Evolutionary conservation across 2,329 filamentous ascomycete genomes (phyloP).

Genomic region (Hypomyces perniciosus): DNA sequence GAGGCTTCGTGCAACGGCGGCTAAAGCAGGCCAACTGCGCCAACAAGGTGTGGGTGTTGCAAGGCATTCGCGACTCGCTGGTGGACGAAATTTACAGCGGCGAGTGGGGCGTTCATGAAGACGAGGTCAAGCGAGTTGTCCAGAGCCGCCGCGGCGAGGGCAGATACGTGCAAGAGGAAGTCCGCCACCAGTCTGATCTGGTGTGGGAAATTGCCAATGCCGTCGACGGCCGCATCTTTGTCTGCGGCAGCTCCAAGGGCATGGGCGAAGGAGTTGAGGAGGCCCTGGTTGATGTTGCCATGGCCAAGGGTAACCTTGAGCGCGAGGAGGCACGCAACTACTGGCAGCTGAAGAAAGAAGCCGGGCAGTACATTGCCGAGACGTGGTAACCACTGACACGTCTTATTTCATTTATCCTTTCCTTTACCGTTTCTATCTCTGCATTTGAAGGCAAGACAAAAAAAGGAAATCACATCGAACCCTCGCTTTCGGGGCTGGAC

Average conservation of each 20-base stretch:
- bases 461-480: too few relatives aligned
- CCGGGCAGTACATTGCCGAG: conserved; percentile 91
- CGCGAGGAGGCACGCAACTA: conserved; percentile 77
- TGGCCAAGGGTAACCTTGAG: conserved; percentile 84
- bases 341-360: conserved; percentile 87
- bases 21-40: conserved; percentile 92
- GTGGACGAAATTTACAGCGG: conserved; percentile 95
- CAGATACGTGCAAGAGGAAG: conserved; percentile 94
- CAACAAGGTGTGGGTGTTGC: conserved; percentile 96
- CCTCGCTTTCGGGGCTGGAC: too few relatives aligned
- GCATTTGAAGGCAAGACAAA: background rate
- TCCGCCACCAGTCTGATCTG: conserved; percentile 83
- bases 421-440: background rate
- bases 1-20: conserved; percentile 91
- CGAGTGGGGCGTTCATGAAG: conserved; percentile 91
- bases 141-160: conserved; percentile 71
- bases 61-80: conserved; percentile 87
- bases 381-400: conserved; percentile 45
- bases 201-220: conserved; percentile 98
- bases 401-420: background rate
- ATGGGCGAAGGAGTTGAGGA: conserved; percentile 97
- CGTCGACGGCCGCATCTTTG: conserved; percentile 91
- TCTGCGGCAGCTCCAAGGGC: conserved; percentile 89
- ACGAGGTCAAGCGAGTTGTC: conserved; percentile 76
- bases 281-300: conserved; percentile 82